Evolutionary conservation across 208 protist species (phyloP).

Genomic region (Trypanosomatidae sp.): DNA sequence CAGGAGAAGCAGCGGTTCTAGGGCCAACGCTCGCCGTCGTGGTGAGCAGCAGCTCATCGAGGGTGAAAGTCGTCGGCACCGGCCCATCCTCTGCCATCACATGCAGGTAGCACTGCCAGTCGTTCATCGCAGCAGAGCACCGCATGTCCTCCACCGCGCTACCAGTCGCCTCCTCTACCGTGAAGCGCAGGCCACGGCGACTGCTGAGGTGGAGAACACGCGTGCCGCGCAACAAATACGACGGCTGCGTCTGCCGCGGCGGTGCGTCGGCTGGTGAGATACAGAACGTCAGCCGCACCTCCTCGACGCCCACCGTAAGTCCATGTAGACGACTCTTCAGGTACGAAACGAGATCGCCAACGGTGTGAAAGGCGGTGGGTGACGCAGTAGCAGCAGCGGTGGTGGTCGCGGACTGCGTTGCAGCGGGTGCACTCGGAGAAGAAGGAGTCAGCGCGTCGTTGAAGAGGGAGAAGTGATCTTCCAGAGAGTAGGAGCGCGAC

Average conservation of each 20-base stretch:
- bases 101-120: slow-evolving; percentile 35
- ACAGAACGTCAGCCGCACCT: slow-evolving; percentile 34
- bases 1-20: too few species aligned
- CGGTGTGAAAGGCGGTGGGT: slow-evolving; percentile 38
- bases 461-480: slow-evolving; percentile 15
- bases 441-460: background rate
- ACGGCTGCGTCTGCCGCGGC: background rate
- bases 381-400: background rate
- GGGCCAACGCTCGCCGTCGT: too few species aligned
- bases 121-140: slow-evolving; percentile 19
- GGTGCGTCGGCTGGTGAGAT: slow-evolving; percentile 13
- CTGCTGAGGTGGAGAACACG: slow-evolving; percentile 22
- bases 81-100: slow-evolving; percentile 23
- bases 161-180: slow-evolving; percentile 14
- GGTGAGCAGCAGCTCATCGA: slow-evolving; percentile 25
- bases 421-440: background rate
- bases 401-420: background rate
- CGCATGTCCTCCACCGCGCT: slow-evolving; percentile 27
- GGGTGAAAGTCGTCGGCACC: slow-evolving; percentile 15
- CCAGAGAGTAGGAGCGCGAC: slow-evolving; percentile 24
- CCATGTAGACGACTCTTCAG: slow-evolving; percentile 37
- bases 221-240: slow-evolving; percentile 1
- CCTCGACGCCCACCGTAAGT: slow-evolving; percentile 21
- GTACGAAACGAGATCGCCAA: slow-evolving; percentile 33
- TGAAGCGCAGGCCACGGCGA: slow-evolving; percentile 26